Base-by-base conservation (phyloP, 495 filamentous ascomycete species). In the Hypoxylon trugodes region DNA sequence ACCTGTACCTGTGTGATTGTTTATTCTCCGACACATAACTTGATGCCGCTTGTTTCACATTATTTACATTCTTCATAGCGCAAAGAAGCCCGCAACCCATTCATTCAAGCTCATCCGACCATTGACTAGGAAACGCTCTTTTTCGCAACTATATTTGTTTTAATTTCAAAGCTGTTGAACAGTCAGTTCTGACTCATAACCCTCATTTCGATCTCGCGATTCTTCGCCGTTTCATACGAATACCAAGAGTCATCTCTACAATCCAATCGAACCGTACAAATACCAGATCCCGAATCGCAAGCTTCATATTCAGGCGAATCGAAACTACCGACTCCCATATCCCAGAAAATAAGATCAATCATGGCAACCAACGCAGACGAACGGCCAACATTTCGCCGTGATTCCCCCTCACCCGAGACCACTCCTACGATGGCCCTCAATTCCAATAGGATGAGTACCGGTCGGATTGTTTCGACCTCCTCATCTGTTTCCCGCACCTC, bases 391-490 rank as follows among this genome's bases (percentile, higher is more conserved):
- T 59, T 76, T 13, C 74, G 79, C 30, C 73, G 75, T 56, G 73
- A 73, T 37, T 88, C 86, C 12, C 86, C 88, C 6, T 87, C 89
- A 32, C 88, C 89, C 45, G 88, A 86, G 38, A 81, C 81, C 12
- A 83, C 84, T 1, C 89, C 91, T 16, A 86, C 83, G 10, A 84
- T 85, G 8, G 89, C 87, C 45, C 80, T 92, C 43, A 83, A 84
- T 12, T 80, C 86, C 21, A 81, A 82, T 55, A 56, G 87, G 83
- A 42, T 81, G 79, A n/a, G 84, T 88, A 47, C 87, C 6, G 33
- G 86, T 52, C 87, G 91, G 26, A 90, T 87, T 55, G 81, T 92
- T 56, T 96, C 92, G 33, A 88, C 89, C 42, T 82, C 85, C 26
- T 96, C 92, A 18, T 89, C 88, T 21, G 77, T 80, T 30, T 93